Conservation (phyloP, 208 protist genomes). For the Leishmania mexicana region DNA sequence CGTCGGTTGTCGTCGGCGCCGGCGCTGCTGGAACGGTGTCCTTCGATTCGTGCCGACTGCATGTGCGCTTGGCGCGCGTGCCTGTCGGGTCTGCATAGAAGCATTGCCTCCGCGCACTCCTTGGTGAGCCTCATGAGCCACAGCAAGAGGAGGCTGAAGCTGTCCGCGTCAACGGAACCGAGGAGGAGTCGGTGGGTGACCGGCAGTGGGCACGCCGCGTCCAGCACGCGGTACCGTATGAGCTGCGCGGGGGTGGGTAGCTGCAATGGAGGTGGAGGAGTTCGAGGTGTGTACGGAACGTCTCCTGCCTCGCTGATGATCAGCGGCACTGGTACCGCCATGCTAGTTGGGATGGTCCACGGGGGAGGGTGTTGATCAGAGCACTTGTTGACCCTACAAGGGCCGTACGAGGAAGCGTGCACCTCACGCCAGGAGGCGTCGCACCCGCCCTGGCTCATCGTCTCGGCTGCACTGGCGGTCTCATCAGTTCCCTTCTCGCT, state of each 20-base stretch:
- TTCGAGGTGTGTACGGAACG: background rate
- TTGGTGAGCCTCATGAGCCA: conserved; percentile 16
- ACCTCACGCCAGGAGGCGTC: background rate
- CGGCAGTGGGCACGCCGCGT: conserved; percentile 12
- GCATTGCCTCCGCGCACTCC: conserved; percentile 16
- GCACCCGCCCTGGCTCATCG: background rate
- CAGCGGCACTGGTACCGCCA: background rate
- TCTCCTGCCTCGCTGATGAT: background rate
- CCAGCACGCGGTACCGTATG: conserved; percentile 23
- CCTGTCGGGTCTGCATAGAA: conserved; percentile 10
- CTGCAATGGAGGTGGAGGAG: background rate
- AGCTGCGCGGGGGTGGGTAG: conserved; percentile 25
- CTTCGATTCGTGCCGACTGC: background rate
- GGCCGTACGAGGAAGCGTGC: background rate
- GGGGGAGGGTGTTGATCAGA: background rate
- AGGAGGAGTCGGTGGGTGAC: conserved; percentile 28
- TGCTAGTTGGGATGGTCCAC: background rate
- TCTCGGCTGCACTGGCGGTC: background rate
- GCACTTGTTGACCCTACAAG: background rate
- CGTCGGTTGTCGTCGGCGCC: background rate
- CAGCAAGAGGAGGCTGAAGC: conserved; percentile 1
- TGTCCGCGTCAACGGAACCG: conserved; percentile 12
- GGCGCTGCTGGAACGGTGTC: background rate
- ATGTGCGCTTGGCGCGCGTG: background rate
- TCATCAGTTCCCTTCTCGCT: background rate